Evolutionary conservation across 805 yeast species (phyloP).

Genomic region (Candida namnaoensis): DNA sequence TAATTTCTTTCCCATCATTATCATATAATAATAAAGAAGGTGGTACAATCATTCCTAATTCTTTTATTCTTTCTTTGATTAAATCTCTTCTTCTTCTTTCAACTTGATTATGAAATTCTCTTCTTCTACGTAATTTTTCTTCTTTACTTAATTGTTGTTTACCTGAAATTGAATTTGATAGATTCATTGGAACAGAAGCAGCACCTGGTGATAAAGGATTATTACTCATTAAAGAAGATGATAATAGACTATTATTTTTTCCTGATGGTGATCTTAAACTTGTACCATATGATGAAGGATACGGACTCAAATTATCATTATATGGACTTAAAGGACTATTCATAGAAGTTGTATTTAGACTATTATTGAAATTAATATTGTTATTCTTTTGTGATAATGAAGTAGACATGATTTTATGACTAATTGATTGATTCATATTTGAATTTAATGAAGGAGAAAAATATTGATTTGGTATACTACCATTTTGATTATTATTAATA

Average conservation of each 20-base stretch:
- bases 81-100: slow-evolving; percentile 88
- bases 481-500: slow-evolving; percentile 5
- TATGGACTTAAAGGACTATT: slow-evolving; percentile 8
- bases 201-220: slow-evolving; percentile 8
- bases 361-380: slow-evolving; percentile 2
- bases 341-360: not conserved
- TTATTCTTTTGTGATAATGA: slow-evolving; percentile 1
- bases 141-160: slow-evolving; percentile 40
- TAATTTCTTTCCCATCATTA: slow-evolving; percentile 47
- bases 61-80: slow-evolving; percentile 83
- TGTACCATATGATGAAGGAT: slow-evolving; percentile 15
- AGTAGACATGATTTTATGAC: not conserved
- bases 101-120: slow-evolving; percentile 91
- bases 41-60: slow-evolving; percentile 74
- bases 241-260: slow-evolving; percentile 18
- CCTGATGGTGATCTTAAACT: slow-evolving; percentile 20
- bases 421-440: not conserved
- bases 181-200: slow-evolving; percentile 13
- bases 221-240: slow-evolving; percentile 16
- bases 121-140: slow-evolving; percentile 64
- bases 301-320: slow-evolving; percentile 17
- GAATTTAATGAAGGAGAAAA: slow-evolving; percentile 14
- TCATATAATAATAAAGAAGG: slow-evolving; percentile 48
- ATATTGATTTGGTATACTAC: slow-evolving; percentile 11
- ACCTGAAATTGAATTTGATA: slow-evolving; percentile 20